Evolutionary conservation across 768 basidiomycete genomes (phyloP), one percentile per base, ranked within the genome.

Genomic region (Macrolepiota dolichaula): DNA sequence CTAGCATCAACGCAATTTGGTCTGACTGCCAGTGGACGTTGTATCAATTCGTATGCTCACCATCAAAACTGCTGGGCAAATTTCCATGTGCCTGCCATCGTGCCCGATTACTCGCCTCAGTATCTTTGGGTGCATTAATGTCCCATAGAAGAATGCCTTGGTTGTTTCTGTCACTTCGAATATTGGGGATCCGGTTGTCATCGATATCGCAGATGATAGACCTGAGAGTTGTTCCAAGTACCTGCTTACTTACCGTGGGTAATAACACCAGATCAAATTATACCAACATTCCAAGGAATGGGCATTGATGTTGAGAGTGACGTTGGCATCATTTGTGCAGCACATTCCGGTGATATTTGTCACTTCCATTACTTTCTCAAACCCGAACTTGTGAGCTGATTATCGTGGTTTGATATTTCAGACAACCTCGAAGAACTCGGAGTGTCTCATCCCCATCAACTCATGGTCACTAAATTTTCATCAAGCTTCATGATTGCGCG

Each of bases 81-180:
- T 81, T 55, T 83, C 69, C 2, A 96, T 77, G 63, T 86, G 77
- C 9, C 74, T 66, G 9, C 88, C 90, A 49, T 85, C 77, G 66
- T 91, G 86, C 6, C 79, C 79, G 47, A 97, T 85, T 6, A 97
- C 93, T 22, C 87, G 77, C 60, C 78, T 82, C 40, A 97, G 76
- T 67, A 98, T 89, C 53, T 83, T 83, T 5, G 94, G 94, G 67
- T 95, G 92, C 80, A 96, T 86, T 22, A 98, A 77, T 0, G 92
- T 96, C 12, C 96, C 96, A 72, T 96, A 94, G 77, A 94, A 91
- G 73, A 95, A 96, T n/a, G 87, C 87, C 13, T 63, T 68, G 36
- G 52, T 59, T n/a, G 24, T 56, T 12, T 42, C 42, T 54, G 62
- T 60, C 15, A 22, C 22, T 12, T 19, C 24, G 3, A 22, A 22